A percentile compares a stretch with the other conserved stretches of the same genome.
Evolutionary conservation across 495 filamentous ascomycete species (phyloP).

Genomic region (Cairneyella variabilis): DNA sequence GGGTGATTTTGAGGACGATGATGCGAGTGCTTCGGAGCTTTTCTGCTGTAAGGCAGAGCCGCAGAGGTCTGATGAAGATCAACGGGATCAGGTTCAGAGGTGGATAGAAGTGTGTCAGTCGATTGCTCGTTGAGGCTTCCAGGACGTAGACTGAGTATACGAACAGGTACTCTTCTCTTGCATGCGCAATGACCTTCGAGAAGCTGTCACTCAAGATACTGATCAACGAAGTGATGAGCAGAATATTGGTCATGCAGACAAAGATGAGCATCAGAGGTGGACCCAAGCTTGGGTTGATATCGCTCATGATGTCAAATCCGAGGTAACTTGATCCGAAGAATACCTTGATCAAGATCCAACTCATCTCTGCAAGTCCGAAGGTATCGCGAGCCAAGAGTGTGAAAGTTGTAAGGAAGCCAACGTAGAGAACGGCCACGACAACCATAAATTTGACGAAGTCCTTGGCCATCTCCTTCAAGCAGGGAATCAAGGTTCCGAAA

Average conservation of each 20-base stretch:
- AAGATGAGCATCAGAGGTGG: slow-evolving; percentile 72
- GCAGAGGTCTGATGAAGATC: slow-evolving; percentile 75
- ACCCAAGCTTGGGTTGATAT: slow-evolving; percentile 49
- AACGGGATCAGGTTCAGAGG: slow-evolving; percentile 75
- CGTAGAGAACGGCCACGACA: slow-evolving; percentile 79
- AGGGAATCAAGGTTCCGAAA: slow-evolving; percentile 63
- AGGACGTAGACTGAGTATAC: slow-evolving; percentile 74
- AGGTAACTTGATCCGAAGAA: slow-evolving; percentile 72
- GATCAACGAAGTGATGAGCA: slow-evolving; percentile 87
- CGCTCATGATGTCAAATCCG: slow-evolving; percentile 53
- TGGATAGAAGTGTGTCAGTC: slow-evolving; percentile 77
- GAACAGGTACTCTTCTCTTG: slow-evolving; percentile 83
- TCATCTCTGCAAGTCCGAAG: slow-evolving; percentile 72
- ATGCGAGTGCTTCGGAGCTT: slow-evolving; percentile 72
- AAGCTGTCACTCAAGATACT: slow-evolving; percentile 89
- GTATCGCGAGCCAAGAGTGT: slow-evolving; percentile 78
- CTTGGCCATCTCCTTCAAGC: slow-evolving; percentile 44
- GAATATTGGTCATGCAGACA: slow-evolving; percentile 80
- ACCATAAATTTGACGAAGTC: slow-evolving; percentile 89
- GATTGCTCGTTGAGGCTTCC: slow-evolving; percentile 72
- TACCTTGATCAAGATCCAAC: slow-evolving; percentile 84
- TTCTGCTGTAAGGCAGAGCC: slow-evolving; percentile 69
- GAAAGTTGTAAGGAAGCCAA: slow-evolving; percentile 87
- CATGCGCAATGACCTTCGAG: slow-evolving; percentile 67
- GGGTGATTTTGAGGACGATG: slow-evolving; percentile 63